phyloP scores from a whole-genome alignment of 331 rosid genomes.

The Malus hybrid region DNA sequence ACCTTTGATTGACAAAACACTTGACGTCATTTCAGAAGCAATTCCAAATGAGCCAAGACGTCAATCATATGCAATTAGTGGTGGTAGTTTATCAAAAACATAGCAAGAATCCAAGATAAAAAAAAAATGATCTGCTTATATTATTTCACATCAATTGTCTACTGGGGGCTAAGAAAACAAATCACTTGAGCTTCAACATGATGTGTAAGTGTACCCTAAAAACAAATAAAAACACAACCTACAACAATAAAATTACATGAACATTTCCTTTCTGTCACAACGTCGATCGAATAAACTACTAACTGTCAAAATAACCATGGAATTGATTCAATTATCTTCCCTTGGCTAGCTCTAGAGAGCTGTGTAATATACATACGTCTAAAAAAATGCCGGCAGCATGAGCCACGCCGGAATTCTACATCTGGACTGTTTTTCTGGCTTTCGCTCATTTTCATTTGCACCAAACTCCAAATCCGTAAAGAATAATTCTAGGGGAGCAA shows the following conservation, averaged over 20 bases:
- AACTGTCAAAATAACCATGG: conserved; percentile 23
- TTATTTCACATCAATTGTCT: neutral
- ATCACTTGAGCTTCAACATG: neutral
- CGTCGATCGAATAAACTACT: conserved; percentile 12
- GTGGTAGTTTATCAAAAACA: neutral
- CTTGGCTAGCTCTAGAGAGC: conserved; percentile 23
- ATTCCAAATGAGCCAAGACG: too few species aligned
- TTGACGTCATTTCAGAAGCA: too few species aligned
- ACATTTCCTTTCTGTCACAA: conserved; percentile 2
- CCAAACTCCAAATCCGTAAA: conserved; percentile 23
- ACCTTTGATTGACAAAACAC: too few species aligned
- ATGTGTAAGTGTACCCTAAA: neutral
- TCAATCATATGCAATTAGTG: neutral
- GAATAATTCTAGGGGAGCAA: conserved; percentile 12
- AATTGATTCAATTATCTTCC: conserved; percentile 17
- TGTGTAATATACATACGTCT: conserved; percentile 18
- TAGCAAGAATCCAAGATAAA: too few species aligned
- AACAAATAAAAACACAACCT: conserved; percentile 1
- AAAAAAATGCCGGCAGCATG: conserved; percentile 25
- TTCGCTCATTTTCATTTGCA: conserved; percentile 21
- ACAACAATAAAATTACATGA: conserved; percentile 8
- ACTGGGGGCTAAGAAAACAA: conserved; percentile 9
- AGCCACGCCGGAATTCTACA: conserved; percentile 15
- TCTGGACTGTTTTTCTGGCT: conserved; percentile 11
- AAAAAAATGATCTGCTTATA: neutral